These are phyloP conservation scores for Croton setiger DNA, from an alignment of 441 rosid species.

Conservation along the genomic window DNA sequence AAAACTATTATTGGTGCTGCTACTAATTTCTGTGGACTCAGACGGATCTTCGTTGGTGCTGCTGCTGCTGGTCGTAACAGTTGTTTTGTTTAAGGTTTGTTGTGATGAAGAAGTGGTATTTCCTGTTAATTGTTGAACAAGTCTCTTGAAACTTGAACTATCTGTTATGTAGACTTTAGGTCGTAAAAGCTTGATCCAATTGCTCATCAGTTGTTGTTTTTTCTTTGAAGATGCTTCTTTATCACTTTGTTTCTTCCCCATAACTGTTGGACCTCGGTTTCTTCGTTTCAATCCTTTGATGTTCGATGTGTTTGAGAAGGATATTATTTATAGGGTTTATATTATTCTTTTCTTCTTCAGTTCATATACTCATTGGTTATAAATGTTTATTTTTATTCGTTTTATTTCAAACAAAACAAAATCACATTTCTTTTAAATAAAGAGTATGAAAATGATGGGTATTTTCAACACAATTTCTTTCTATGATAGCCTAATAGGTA, in stretches of 20 bases:
- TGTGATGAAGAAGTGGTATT: slow-evolving; percentile 17
- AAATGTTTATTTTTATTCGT: neutral
- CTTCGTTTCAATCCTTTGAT: neutral
- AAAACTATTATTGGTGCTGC: no score
- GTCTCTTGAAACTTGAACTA: slow-evolving; percentile 33
- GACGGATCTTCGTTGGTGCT: neutral
- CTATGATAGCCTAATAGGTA: neutral
- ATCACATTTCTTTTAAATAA: slow-evolving; percentile 14
- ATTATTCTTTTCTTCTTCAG: no score
- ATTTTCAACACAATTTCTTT: slow-evolving; percentile 6
- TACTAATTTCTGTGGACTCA: neutral
- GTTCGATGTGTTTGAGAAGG: neutral
- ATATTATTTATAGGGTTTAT: neutral
- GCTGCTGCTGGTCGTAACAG: neutral
- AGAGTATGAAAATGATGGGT: slow-evolving; percentile 24
- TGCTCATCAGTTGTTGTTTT: slow-evolving; percentile 19
- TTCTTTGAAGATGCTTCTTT: slow-evolving; percentile 14
- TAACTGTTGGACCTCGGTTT: slow-evolving; percentile 4
- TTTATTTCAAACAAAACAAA: slow-evolving; percentile 6
- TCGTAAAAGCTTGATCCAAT: slow-evolving; percentile 25
- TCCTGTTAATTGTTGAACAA: slow-evolving; percentile 47
- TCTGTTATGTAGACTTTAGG: slow-evolving; percentile 46
- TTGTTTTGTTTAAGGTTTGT: neutral
- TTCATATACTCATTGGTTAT: no score
- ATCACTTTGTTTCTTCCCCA: slow-evolving; percentile 29